Percentiles rank a stretch among this genome's conserved stretches.
Conservation (phyloP, 805 yeast species). For the Ogataea sp. region DNA sequence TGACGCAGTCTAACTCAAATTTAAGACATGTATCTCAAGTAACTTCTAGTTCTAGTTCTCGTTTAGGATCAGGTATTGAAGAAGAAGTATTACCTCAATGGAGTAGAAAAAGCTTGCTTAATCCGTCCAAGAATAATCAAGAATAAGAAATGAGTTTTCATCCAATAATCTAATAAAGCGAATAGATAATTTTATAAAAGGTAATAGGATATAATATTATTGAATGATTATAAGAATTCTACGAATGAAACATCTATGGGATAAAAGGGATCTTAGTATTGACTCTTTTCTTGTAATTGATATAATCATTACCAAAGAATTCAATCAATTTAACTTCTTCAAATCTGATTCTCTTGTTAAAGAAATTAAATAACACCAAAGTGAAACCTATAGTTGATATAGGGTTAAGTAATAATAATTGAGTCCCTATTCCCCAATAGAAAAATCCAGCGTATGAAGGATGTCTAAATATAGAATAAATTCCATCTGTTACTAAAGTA, state of each 20-base stretch:
- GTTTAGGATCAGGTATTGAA: too few relatives aligned
- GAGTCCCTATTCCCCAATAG: constrained; percentile 90
- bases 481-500: constrained; percentile 61
- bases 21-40: too few relatives aligned
- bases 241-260: background rate
- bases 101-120: too few relatives aligned
- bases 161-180: too few relatives aligned
- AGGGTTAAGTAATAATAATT: constrained; percentile 61
- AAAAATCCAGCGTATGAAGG: constrained; percentile 90
- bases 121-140: too few relatives aligned
- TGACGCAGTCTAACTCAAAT: too few relatives aligned
- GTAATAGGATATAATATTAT: too few relatives aligned
- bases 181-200: too few relatives aligned
- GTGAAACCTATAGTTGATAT: constrained; percentile 47
- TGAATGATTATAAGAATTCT: too few relatives aligned
- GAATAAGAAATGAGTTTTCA: too few relatives aligned
- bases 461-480: constrained; percentile 65
- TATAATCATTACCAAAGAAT: constrained; percentile 70
- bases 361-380: constrained; percentile 59
- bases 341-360: constrained; percentile 51
- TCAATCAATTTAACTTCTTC: constrained; percentile 61
- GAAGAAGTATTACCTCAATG: too few relatives aligned
- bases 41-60: too few relatives aligned
- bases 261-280: constrained; percentile 29
- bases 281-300: constrained; percentile 38